Evolutionary conservation across 169 alveolate species (phyloP), one percentile per base, ranked within the genome.

Genomic region (Plasmodium relictum): DNA sequence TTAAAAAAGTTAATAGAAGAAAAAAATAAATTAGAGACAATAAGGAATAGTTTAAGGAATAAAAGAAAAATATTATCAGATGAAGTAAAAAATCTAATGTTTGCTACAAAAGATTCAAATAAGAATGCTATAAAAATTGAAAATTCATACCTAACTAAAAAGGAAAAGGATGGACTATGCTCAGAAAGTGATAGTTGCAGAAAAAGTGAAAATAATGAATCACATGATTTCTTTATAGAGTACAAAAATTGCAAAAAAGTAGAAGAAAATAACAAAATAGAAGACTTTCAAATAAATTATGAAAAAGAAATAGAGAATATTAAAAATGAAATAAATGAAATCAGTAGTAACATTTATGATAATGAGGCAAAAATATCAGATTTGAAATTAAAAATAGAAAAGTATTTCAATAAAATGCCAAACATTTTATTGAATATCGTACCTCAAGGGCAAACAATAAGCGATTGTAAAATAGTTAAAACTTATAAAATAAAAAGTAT

Each of bases 11-110:
- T 86, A 5, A 86, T 50, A 45, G 61, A 86, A 24, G 71, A 70
- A 86, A 86, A 86, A 63, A 72, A 72, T 45, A 26, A 86, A 42
- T 37, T 70, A 1, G 92, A 86, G 44, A 48, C 58, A 41, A 24
- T 62, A 39, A 86, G 72, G 59, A 86, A 86, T 58, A 52, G 61
- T 70, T 76, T 86, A 14, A 59, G 92, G 37, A 86, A 86, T 86
- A 86, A 18, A 74, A 41, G 80, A 71, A 86, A 86, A 61, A n/a
- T 70, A 56, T 52, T 86, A 66, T 86, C 92, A 37, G 92, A 86
- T 22, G 20, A 63, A 7, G 74, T 86, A 0, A 86, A 59, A 72
- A 61, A 59, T 70, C 71, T 86, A 18, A 16, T 72, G 54, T 41
- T 69, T 58, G 22, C 37, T 1, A 39, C 52, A 4, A 58, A 39